Evolutionary conservation across 208 protist species (phyloP).

Genomic region (Acanthamoeba culbertsoni): DNA sequence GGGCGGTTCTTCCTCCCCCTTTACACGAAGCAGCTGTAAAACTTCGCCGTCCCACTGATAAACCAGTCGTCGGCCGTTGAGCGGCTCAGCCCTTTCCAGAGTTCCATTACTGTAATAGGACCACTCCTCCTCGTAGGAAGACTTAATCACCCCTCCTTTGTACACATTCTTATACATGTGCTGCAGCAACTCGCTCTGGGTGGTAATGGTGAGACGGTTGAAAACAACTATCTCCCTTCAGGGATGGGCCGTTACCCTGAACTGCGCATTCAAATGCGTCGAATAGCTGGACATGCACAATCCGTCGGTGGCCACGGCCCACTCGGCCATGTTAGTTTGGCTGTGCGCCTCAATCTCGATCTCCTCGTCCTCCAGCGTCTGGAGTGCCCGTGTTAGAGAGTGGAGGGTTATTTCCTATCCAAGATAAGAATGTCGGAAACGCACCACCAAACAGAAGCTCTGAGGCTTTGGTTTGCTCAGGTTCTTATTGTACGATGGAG

Average conservation of each 20-base stretch:
- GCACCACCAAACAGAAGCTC: slow-evolving; percentile 5
- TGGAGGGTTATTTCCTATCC: neutral
- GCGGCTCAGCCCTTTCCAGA: neutral
- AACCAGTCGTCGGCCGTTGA: slow-evolving; percentile 25
- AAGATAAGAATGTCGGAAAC: neutral
- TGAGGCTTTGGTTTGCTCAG: slow-evolving; percentile 13
- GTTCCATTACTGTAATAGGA: slow-evolving; percentile 10
- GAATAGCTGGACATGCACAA: slow-evolving; percentile 34
- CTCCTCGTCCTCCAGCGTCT: slow-evolving; percentile 37
- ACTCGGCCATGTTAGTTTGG: slow-evolving; percentile 10
- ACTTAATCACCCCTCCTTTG: slow-evolving; percentile 59
- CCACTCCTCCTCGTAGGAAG: slow-evolving; percentile 59
- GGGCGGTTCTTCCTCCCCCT: neutral
- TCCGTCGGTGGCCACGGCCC: neutral
- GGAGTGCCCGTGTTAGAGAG: neutral
- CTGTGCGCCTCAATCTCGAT: slow-evolving; percentile 1
- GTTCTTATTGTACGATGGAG: slow-evolving; percentile 17
- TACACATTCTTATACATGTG: neutral
- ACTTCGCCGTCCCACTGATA: slow-evolving; percentile 51
- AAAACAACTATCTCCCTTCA: neutral
- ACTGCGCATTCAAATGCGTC: slow-evolving; percentile 1
- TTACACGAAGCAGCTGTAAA: neutral
- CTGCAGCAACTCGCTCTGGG: slow-evolving; percentile 40
- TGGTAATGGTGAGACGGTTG: neutral
- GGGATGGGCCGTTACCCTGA: neutral